phyloP scores from a whole-genome alignment of 1,284 basidiomycete genomes.

The Grifola frondosa region DNA sequence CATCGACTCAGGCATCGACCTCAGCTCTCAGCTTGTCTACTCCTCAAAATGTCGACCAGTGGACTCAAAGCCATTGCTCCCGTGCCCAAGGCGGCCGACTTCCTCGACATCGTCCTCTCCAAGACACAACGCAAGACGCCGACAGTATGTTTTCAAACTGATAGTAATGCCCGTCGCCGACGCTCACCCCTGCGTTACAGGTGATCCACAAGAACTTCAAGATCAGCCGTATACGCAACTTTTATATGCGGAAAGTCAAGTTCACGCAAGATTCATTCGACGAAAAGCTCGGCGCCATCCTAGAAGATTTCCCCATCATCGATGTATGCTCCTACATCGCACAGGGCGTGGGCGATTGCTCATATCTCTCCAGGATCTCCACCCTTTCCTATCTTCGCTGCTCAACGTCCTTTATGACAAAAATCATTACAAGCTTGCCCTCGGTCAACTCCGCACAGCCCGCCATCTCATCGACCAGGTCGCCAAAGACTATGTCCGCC shows the following conservation, averaged over 20 bases:
- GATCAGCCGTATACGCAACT: constrained; percentile 91
- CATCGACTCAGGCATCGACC: not conserved
- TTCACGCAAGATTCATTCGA: constrained; percentile 98
- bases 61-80: constrained; percentile 95
- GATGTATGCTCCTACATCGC: constrained; percentile 71
- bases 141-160: constrained; percentile 57
- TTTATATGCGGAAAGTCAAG: constrained; percentile 99
- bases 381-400: constrained; percentile 90
- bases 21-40: not conserved
- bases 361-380: constrained; percentile 70
- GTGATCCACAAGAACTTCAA: constrained; percentile 99
- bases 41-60: constrained; percentile 72
- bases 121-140: constrained; percentile 97
- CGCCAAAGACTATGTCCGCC: constrained; percentile 91
- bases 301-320: constrained; percentile 95
- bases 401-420: constrained; percentile 98
- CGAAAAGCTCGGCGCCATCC: constrained; percentile 92
- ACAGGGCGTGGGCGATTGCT: no score
- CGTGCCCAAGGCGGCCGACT: constrained; percentile 93
- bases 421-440: constrained; percentile 96
- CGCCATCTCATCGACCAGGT: constrained; percentile 94
- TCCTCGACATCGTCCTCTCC: constrained; percentile 92
- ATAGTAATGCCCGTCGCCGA: not conserved
- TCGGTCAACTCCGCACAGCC: constrained; percentile 92
- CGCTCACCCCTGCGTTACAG: constrained; percentile 35